Percentiles rank a stretch among this genome's conserved stretches.
These are phyloP conservation scores for Cladosporium cucumerinum DNA, from an alignment of 2,329 filamentous ascomycete species.

Conservation along the genomic window DNA sequence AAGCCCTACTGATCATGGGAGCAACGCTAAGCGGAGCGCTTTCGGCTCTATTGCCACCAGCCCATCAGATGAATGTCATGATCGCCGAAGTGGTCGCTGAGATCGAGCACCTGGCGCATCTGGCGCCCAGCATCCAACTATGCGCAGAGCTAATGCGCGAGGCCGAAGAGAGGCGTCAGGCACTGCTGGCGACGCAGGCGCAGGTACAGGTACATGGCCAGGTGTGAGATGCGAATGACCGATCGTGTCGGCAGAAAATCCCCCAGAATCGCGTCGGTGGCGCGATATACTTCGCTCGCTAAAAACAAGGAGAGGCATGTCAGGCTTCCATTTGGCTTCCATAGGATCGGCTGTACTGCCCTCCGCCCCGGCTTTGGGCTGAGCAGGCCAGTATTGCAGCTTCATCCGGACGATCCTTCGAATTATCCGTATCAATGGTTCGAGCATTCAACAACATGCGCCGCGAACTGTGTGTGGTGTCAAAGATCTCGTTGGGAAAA, in stretches of 20 bases:
- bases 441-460: not conserved
- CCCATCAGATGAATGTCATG: slow-evolving; percentile 64
- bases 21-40: slow-evolving; percentile 76
- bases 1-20: slow-evolving; percentile 78
- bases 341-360: not conserved
- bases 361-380: not conserved
- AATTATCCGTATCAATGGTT: not conserved
- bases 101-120: slow-evolving; percentile 68
- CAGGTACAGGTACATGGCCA: slow-evolving; percentile 5
- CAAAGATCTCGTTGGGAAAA: not conserved
- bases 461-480: not conserved
- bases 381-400: not conserved
- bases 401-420: slow-evolving; percentile 9
- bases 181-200: slow-evolving; percentile 39
- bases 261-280: slow-evolving; percentile 6
- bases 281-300: not conserved
- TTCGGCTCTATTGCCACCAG: slow-evolving; percentile 59
- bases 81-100: slow-evolving; percentile 75
- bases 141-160: slow-evolving; percentile 79
- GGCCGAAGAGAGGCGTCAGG: slow-evolving; percentile 66
- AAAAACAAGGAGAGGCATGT: not conserved
- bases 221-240: not conserved
- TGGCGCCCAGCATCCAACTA: slow-evolving; percentile 72
- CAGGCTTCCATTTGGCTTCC: slow-evolving; percentile 8
- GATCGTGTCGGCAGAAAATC: not conserved